Evolutionary conservation across 177 flowering plant species (phyloP).

Genomic region (Vitis hybrid): DNA sequence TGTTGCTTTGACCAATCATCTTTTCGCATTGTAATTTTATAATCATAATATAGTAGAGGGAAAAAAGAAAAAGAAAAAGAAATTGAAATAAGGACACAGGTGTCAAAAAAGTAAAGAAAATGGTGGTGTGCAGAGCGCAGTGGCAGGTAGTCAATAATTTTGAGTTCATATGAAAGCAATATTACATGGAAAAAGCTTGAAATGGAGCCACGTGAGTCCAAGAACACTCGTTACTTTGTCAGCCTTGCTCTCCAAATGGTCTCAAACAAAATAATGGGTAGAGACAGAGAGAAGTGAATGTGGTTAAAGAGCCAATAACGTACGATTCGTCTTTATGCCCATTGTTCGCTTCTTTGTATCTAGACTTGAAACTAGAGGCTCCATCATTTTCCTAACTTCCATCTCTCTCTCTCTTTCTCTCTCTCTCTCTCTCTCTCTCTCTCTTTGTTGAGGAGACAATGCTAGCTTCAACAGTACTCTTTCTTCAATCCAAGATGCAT

Average conservation of each 20-base stretch:
- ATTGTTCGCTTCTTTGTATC: conserved; percentile 3
- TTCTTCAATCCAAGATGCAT: too few species aligned
- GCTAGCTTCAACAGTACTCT: too few species aligned
- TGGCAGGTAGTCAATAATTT: neutral
- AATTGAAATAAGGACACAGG: too few species aligned
- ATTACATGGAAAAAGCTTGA: neutral
- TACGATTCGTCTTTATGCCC: conserved; percentile 8
- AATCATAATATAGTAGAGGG: too few species aligned
- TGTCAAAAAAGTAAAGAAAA: neutral
- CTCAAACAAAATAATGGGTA: neutral
- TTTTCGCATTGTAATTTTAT: too few species aligned
- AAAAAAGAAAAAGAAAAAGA: too few species aligned
- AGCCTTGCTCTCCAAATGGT: neutral
- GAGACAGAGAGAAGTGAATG: neutral
- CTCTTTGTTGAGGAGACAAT: neutral
- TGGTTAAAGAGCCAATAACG: neutral
- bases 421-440: neutral
- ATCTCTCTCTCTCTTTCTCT: neutral
- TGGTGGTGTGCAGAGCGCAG: neutral
- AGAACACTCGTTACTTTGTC: neutral
- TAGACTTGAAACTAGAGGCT: neutral
- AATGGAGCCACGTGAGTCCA: neutral
- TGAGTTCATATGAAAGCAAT: neutral
- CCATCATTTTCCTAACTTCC: neutral
- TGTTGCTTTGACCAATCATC: too few species aligned